Percentiles rank a stretch among this genome's conserved stretches.
phyloP scores from a whole-genome alignment of 305 asterid genomes.

The Coffea humblotiana region DNA sequence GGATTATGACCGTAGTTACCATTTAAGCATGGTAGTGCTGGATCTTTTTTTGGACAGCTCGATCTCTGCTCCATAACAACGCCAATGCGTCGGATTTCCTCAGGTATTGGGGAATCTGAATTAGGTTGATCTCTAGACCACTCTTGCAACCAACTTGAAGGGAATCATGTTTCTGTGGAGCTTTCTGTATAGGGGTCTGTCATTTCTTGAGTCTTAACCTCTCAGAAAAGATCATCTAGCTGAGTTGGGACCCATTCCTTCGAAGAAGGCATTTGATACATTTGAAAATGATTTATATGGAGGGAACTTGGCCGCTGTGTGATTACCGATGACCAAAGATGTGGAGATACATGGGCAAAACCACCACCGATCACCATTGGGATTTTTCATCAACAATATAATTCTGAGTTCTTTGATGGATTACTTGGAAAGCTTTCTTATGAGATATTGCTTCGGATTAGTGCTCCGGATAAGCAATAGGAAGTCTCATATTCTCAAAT shows the following conservation, averaged over 20 bases:
- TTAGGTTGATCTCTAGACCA: slow-evolving; percentile 21
- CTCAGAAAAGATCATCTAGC: slow-evolving; percentile 17
- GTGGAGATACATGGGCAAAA: background rate
- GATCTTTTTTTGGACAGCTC: too few species aligned
- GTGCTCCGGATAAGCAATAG: too few species aligned
- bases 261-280: slow-evolving; percentile 18
- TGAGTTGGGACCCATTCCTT: slow-evolving; percentile 17
- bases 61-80: too few species aligned
- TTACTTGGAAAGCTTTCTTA: background rate
- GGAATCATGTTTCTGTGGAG: background rate
- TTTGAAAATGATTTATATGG: slow-evolving; percentile 20
- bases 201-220: slow-evolving; percentile 13
- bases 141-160: slow-evolving; percentile 11
- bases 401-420: slow-evolving; percentile 6
- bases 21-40: too few species aligned
- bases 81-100: slow-evolving; percentile 21
- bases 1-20: too few species aligned
- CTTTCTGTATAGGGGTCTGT: slow-evolving; percentile 29
- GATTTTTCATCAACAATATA: slow-evolving; percentile 15
- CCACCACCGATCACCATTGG: background rate
- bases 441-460: too few species aligned
- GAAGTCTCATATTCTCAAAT: too few species aligned
- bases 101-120: slow-evolving; percentile 10
- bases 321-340: slow-evolving; percentile 20
- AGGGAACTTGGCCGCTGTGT: slow-evolving; percentile 25